Evolutionary conservation across 805 yeast species (phyloP).

Genomic region (Tetrapisispora fleetii): DNA sequence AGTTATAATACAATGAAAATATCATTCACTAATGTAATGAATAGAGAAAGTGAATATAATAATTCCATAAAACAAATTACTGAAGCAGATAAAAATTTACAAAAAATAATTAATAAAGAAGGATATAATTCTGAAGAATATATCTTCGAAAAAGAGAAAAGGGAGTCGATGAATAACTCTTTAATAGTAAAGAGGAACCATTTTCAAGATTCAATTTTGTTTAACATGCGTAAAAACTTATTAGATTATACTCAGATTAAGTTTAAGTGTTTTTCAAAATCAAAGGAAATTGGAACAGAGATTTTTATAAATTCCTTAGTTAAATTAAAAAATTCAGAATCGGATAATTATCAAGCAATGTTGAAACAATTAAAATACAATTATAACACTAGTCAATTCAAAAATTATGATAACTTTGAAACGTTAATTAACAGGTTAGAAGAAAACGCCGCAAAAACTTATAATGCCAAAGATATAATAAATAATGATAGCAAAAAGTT

Average conservation of each 20-base stretch:
- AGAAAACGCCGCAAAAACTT: background rate
- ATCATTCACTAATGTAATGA: conserved; percentile 16
- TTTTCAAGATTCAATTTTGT: conserved; percentile 18
- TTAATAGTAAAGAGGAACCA: conserved; percentile 12
- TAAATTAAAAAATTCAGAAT: conserved; percentile 8
- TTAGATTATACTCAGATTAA: conserved; percentile 5
- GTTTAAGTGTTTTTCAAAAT: conserved; percentile 17
- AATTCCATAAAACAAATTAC: conserved; percentile 13
- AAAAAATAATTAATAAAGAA: conserved; percentile 11
- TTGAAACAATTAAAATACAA: background rate
- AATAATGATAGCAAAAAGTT: background rate
- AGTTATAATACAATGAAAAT: conserved; percentile 11
- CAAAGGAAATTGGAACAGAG: conserved; percentile 14
- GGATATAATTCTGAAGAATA: conserved; percentile 20
- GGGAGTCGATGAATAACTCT: conserved; percentile 13
- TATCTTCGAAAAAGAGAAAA: conserved; percentile 15
- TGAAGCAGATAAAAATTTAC: conserved; percentile 13
- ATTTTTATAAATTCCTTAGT: conserved; percentile 15
- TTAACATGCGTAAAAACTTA: conserved; percentile 18
- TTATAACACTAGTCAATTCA: background rate
- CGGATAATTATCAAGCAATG: background rate
- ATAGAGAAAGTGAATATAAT: conserved; percentile 19
- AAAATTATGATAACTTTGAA: background rate
- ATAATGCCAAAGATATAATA: background rate
- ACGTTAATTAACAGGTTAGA: background rate